A percentile compares a stretch with the other conserved stretches of the same genome.
Evolutionary conservation across 2,329 filamentous ascomycete genomes (phyloP).

Genomic region (Fusarium albosuccineum): DNA sequence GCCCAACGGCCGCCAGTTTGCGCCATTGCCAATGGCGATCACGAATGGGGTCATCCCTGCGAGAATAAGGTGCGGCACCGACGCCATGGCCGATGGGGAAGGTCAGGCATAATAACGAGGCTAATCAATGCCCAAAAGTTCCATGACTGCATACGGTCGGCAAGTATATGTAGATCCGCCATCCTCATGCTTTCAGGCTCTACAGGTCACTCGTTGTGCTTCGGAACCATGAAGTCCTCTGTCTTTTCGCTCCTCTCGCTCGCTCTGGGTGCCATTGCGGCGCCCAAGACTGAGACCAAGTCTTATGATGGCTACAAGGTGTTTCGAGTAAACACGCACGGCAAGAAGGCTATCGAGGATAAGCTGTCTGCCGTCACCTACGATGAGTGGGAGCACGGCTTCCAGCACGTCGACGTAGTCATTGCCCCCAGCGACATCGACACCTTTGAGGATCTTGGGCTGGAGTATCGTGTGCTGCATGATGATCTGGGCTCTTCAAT

Average conservation of each 20-base stretch:
- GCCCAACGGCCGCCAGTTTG: slow-evolving; percentile 7
- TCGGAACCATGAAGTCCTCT: slow-evolving; percentile 33
- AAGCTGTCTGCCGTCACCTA: slow-evolving; percentile 47
- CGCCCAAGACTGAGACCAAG: slow-evolving; percentile 28
- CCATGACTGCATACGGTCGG: neutral
- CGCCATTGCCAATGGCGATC: slow-evolving; percentile 17
- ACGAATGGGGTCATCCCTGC: slow-evolving; percentile 21
- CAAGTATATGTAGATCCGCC: slow-evolving; percentile 16
- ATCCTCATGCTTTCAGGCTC: neutral
- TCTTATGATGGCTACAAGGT: slow-evolving; percentile 54
- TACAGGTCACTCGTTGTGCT: slow-evolving; percentile 17
- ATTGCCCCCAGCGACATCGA: slow-evolving; percentile 47
- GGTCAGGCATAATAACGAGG: slow-evolving; percentile 14
- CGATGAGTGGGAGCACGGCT: slow-evolving; percentile 39
- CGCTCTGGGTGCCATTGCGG: slow-evolving; percentile 33
- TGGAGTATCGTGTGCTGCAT: slow-evolving; percentile 49
- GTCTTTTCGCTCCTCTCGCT: slow-evolving; percentile 35
- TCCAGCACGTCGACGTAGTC: slow-evolving; percentile 49
- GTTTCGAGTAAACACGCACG: slow-evolving; percentile 60
- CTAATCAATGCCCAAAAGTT: slow-evolving; percentile 26
- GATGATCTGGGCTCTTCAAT: slow-evolving; percentile 49
- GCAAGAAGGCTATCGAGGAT: slow-evolving; percentile 53
- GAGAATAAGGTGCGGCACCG: neutral
- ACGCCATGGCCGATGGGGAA: slow-evolving; percentile 31
- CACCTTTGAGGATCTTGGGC: slow-evolving; percentile 47